Base-by-base conservation (phyloP, 768 basidiomycete genomes). In the Leccinum subtestaceum region DNA sequence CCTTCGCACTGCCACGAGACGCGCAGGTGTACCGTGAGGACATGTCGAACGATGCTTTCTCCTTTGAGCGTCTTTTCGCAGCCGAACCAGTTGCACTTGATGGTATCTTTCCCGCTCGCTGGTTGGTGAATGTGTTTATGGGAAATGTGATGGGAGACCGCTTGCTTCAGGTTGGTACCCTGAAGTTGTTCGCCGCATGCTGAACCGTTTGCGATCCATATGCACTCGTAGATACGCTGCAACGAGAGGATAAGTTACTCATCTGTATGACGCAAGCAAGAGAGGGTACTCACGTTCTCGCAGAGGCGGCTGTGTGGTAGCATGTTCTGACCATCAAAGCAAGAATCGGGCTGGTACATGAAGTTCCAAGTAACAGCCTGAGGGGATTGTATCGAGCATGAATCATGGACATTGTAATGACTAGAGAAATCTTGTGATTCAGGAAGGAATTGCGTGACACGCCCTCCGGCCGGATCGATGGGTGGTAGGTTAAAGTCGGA, bases 391-490 rank as follows among this genome's bases (percentile, higher is more conserved):
- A 8, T 17, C 36, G 7, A 38, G 8, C 19, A 38, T 11, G 29
- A 0, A 49, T 25, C 2, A 10, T 12, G 11, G n/a, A 1, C 2
- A 27, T 46, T 0, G 38, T 25, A 5, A 23, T 32, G 5, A 2
- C 2, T 5, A 23, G 23, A 27, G 25, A n/a, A 17, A 6, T 2
- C 15, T 12, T 43, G 15, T 12, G 13, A 6, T 4, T 43, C 27
- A n/a, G 21, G 10, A 21, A 45, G 38, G 4, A 36, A 2, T 1
- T 10, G 9, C 9, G 12, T n/a, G 2, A 11, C 13, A 89, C 95
- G 6, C 25, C 25, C 25, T 25, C 25, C 25, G 4, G 25, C 25
- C 25, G 4, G 4, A 25, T 25, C 25, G 25, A 25, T 25, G 4
- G 25, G 25, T 25, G 25, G 25, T 25, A 25, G 25, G 25, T 25